These are phyloP conservation scores for Lachnellula suecica DNA, from an alignment of 2,329 filamentous ascomycete species.

Conservation along the genomic window DNA sequence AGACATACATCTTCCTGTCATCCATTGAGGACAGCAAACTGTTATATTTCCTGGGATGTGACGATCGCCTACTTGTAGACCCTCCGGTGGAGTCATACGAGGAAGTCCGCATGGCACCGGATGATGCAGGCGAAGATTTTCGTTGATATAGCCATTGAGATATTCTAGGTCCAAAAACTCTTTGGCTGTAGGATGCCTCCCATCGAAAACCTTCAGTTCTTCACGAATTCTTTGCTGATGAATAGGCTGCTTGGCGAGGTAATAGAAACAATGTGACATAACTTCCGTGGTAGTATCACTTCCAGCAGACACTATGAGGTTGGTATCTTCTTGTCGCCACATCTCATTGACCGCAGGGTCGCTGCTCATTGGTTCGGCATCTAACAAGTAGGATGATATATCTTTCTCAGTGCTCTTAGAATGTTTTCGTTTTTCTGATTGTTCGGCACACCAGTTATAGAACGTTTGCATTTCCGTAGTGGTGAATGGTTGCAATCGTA, in stretches of 20 bases:
- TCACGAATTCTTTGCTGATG: not conserved
- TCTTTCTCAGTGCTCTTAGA: not conserved
- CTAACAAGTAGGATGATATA: slow-evolving; percentile 1
- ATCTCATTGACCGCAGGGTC: not conserved
- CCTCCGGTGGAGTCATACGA: slow-evolving; percentile 36
- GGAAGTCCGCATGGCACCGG: slow-evolving; percentile 18
- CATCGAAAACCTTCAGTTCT: not conserved
- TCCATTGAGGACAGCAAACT: not conserved
- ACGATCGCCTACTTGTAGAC: slow-evolving; percentile 14
- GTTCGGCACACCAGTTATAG: not conserved
- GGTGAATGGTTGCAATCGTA: not conserved
- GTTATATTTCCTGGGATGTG: slow-evolving; percentile 6
- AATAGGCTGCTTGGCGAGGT: not conserved
- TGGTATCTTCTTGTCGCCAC: not conserved
- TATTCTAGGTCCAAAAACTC: not conserved
- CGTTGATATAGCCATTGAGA: slow-evolving; percentile 10
- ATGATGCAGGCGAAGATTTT: slow-evolving; percentile 7
- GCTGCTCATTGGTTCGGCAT: not conserved
- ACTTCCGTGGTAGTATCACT: slow-evolving; percentile 36
- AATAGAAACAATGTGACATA: slow-evolving; percentile 38
- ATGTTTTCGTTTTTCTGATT: not conserved
- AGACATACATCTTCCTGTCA: not conserved
- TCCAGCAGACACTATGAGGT: slow-evolving; percentile 10
- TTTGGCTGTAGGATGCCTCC: not conserved
- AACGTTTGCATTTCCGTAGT: not conserved